A percentile compares a stretch with the other conserved stretches of the same genome.
phyloP scores from a whole-genome alignment of 2,329 filamentous ascomycete genomes.

The Colletotrichum phormii region DNA sequence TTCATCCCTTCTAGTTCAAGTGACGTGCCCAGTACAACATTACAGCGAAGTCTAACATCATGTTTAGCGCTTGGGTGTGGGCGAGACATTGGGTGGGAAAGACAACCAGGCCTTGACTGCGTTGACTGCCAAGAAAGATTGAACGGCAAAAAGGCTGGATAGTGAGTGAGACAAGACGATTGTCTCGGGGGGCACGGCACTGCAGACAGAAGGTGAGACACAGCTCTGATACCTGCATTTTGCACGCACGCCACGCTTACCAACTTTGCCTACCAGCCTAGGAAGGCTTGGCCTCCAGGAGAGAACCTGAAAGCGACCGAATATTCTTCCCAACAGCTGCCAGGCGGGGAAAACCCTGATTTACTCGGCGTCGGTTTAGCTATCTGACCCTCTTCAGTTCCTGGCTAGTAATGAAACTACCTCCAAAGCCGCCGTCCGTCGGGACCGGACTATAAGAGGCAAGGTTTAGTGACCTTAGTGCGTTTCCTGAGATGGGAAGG shows the following conservation, averaged over 20 bases:
- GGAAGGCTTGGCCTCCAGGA: not conserved
- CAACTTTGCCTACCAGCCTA: not conserved
- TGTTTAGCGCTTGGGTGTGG: not conserved
- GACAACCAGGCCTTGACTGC: too few species aligned
- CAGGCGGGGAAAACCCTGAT: constrained; percentile 2
- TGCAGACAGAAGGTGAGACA: not conserved
- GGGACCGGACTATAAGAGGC: not conserved
- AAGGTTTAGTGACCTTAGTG: not conserved
- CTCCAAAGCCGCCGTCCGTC: not conserved
- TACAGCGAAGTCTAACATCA: not conserved
- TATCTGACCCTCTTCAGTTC: not conserved
- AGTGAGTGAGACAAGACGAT: not conserved
- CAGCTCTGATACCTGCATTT: not conserved
- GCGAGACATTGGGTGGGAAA: not conserved
- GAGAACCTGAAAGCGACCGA: too few species aligned
- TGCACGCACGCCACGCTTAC: too few species aligned
- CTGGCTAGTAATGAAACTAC: too few species aligned
- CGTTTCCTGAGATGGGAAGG: not conserved
- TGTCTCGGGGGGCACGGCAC: not conserved
- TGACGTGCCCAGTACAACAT: not conserved
- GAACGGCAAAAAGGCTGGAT: not conserved
- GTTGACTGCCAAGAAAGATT: not conserved
- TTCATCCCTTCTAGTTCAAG: not conserved
- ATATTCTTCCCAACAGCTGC: not conserved
- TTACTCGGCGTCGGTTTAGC: not conserved